Base-by-base conservation (phyloP, 768 basidiomycete species). In the Podaxis sp. region DNA sequence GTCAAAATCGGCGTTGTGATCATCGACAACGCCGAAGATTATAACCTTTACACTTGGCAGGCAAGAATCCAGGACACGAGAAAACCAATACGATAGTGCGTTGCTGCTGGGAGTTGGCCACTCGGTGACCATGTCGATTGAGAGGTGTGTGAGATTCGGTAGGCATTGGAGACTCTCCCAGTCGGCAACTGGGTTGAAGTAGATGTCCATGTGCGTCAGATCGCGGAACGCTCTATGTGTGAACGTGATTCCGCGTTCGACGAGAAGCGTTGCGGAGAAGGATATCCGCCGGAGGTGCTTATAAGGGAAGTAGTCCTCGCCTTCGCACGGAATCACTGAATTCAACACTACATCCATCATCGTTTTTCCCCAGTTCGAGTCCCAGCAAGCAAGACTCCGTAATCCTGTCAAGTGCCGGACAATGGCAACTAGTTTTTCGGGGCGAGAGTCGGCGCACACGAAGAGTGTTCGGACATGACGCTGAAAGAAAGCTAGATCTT, bases 321-420 rank as follows among this genome's bases (percentile, higher is more conserved):
- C 30, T 7, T 49, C 60, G 28, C 5, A 2, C 13, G 28, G 11
- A 12, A 8, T n/a, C 6, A 30, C 30, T 5, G 61, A 44, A 30
- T 55, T 42, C 52, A 62, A 24, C 19, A 62, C 22, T 15, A 56
- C n/a, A 17, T 48, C 36, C 12, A 62, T 33, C 13, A 26, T 44
- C n/a, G 33, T 48, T 4, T 36, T 55, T 24, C 61, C 61, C 61
- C 61, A 62, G 9, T 39, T 42, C 22, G 15, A 22, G n/a, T 54
- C 52, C 61, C 61, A 62, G 39, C 61, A 62, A 30, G 61, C 61
- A 22, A 62, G 52, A 26, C 61, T 55, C 7, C 44, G 53, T 36
- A 62, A 36, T 19, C 52, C 53, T 15, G 42, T 55, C 30, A 62
- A 24, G n/a, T 56, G 30, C 8, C 22, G 52, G 38, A 55, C 24